Evolutionary conservation across 2,329 filamentous ascomycete genomes (phyloP), one percentile per base, ranked within the genome.

Genomic region (Aspergillus latus): DNA sequence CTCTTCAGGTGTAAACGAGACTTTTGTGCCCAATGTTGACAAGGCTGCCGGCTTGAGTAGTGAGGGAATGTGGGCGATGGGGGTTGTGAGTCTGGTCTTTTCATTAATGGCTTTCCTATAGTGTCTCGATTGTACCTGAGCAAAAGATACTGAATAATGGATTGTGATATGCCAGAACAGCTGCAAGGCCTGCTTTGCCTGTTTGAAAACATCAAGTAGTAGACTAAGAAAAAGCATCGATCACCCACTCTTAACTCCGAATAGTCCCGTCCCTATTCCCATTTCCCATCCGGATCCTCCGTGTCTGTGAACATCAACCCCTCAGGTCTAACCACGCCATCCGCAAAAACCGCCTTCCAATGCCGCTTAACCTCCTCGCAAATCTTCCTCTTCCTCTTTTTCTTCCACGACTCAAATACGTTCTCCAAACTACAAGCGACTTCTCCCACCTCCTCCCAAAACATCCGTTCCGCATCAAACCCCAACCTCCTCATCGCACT

Each of bases 371-470:
- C 59, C 11, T 45, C 13, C 3, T 59, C 56, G 49, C 65, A 67
- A 5, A 67, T 15, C 7, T 52, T 54, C 8, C 32, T 44, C 28
- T 59, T 57, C 0, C 54, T 53, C 34, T 62, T 58, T n/a, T n/a
- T n/a, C n/a, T n/a, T n/a, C 69, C 69, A 72, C 1, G 62, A 57
- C 13, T 59, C 43, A 54, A 71, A 68, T 3, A 43, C 60, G 9
- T 40, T 36, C 46, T 71, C 65, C n/a, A 71, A 37, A 2, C 61
- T 59, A 55, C 72, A 74, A 2, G 62, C 63, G 1, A 70, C 68
- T 37, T 45, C 45, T 16, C 44, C 47, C 1, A 48, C 60, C 44
- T 68, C 70, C 36, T 67, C 64, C 71, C 72, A 74, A 16, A 68
- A 65, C 3, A 51, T 52, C 21, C 54, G 64, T 50, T 74, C 71